These are phyloP conservation scores for Stylonectria norvegica DNA, from an alignment of 2,329 filamentous ascomycete genomes.

Conservation along the genomic window DNA sequence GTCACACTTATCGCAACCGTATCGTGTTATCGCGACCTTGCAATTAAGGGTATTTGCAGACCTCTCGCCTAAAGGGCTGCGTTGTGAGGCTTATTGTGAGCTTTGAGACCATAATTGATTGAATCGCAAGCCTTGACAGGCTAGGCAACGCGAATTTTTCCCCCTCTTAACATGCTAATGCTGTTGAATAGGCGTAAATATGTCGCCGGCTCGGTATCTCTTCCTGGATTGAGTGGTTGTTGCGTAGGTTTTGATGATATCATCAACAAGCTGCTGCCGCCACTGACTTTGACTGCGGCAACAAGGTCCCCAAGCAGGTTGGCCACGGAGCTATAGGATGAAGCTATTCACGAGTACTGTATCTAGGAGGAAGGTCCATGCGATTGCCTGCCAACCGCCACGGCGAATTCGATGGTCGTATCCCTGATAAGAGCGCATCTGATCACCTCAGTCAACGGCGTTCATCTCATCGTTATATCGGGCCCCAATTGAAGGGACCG, in stretches of 20 bases:
- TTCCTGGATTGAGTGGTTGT: background rate
- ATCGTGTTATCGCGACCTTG: too few species aligned
- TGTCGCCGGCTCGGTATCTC: constrained; percentile 4
- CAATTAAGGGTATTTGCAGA: too few species aligned
- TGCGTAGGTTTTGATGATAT: constrained; percentile 3
- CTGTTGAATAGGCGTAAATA: constrained; percentile 5
- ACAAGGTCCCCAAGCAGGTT: constrained; percentile 1
- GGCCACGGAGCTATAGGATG: constrained; percentile 2
- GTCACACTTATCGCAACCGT: too few species aligned
- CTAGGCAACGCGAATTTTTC: constrained; percentile 3
- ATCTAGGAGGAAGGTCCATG: constrained; percentile 15
- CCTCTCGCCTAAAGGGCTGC: too few species aligned
- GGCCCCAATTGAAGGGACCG: constrained; percentile 2
- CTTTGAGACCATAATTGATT: background rate
- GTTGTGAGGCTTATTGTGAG: too few species aligned
- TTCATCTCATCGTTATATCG: constrained; percentile 13
- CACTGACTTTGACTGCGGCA: constrained; percentile 1
- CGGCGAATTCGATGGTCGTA: constrained; percentile 6
- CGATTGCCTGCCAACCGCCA: constrained; percentile 11
- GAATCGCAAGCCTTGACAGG: constrained; percentile 5
- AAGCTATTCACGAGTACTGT: constrained; percentile 9
- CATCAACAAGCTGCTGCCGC: constrained; percentile 3
- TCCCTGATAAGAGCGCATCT: constrained; percentile 3
- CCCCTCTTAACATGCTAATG: constrained; percentile 10
- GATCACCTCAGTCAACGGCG: constrained; percentile 10